Evolutionary conservation across 176 grass and related monocot species (phyloP), one percentile per base, ranked within the genome.

Genomic region (Triticum monococcum): DNA sequence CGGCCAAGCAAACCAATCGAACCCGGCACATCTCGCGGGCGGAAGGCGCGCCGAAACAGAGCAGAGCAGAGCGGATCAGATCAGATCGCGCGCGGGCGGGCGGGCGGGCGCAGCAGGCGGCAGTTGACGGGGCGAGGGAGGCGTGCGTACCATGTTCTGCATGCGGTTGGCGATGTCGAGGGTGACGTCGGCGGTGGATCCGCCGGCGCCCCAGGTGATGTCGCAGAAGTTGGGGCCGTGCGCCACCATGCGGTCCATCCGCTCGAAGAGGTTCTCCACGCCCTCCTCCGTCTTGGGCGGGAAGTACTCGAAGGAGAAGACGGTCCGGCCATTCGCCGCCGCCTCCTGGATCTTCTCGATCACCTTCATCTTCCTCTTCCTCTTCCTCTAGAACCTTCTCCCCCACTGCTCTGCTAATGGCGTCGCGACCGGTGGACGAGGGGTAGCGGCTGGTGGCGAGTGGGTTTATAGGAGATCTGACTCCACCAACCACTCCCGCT

Each of bases 171-270:
- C 35, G 85, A 97, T 97, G 37, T 94, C 92, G 85, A 97, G 95
- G 77, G 95, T 97, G 77, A 94, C 77, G 24, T 97, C 95, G 79
- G 95, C 95, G 77, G 95, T 97, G 87, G 92, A 94, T n/a, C 95
- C 95, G 10, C 92, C 95, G 24, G 95, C 95, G 79, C 91, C 95
- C 95, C 95, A 97, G 79, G 95, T 97, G 90, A 97, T 97, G 92
- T 97, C 95, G 90, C 95, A 92, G 90, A 97, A 97, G 80, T 78
- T 22, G 1, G 95, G 92, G 62, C 93, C 91, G 88, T 97, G 92
- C 63, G 89, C 81, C 63, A 97, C 95, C 95, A 97, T 97, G 67
- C 95, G 89, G 79, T 97, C 95, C 92, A 97, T 94, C 73, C 91
- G 91, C 72, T 97, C 92, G 90, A 97, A 97, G 77, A 97, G 89